Base-by-base conservation (phyloP, 306 rosid genomes). In the Dryas octopetala region DNA sequence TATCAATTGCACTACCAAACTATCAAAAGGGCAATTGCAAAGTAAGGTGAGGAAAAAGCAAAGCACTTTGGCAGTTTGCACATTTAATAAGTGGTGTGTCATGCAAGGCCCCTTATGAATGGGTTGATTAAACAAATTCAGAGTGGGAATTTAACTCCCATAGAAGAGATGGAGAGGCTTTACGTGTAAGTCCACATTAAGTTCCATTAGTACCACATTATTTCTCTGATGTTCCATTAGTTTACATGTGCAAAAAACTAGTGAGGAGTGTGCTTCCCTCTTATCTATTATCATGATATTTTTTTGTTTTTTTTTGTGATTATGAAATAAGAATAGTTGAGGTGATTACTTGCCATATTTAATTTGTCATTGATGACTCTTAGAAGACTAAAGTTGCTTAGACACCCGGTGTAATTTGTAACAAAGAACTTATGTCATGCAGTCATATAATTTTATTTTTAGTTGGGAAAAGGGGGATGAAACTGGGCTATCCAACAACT, bases 81-180 rank as follows among this genome's bases (percentile, higher is more conserved):
- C 98, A 96, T 88, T 88, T 96, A 67, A 90, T 96, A 74, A 96
- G 98, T 78, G 98, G 97, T 28, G 99, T 92, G 43, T 85, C 99
- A 3, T 92, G 98, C 87, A 81, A 88, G 81, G 60, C 87, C 63
- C 99, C 99, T 17, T 75, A 83, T 80, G 93, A 86, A 71, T 95
- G 99, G 97, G 82, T 90, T 72, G 90, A 92, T 79, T 83, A 82
- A 84, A 89, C 97, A 50, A 54, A 74, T 69, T 74, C 80, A 23
- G 92, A 88, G 38, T 95, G 97, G 97, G 90, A 78, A 9, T 92
- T 95, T 79, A 88, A 72, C 52, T 48, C 87, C 74, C 71, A 76
- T 44, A 70, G 65, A 61, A 71, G 75, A 13, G 64, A 69, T 54
- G 74, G 84, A 77, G 86, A 89, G 47, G 70, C 87, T 65, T 95